These are phyloP conservation scores for Boletus vinaceobasis DNA, from an alignment of 768 basidiomycete genomes.

Conservation along the genomic window DNA sequence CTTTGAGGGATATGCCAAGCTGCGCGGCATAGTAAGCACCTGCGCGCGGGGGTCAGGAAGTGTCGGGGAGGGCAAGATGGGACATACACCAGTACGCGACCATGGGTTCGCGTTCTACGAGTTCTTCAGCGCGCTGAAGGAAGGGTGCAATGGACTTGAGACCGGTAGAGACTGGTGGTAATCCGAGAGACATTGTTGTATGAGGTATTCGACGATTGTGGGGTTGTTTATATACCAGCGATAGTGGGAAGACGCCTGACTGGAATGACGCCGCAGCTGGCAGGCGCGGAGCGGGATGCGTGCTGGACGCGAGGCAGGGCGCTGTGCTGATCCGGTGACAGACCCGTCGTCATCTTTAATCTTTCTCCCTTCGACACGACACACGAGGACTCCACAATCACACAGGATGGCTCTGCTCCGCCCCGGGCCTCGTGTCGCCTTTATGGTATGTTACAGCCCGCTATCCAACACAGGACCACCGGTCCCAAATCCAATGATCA, in stretches of 20 bases:
- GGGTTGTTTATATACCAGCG: background rate
- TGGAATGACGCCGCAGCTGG: background rate
- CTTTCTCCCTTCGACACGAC: background rate
- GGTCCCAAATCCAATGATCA: background rate
- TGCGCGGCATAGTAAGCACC: slow-evolving; percentile 92
- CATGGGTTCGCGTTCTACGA: slow-evolving; percentile 76
- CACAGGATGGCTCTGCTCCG: slow-evolving; percentile 14
- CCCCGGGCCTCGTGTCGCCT: background rate
- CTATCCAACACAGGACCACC: background rate
- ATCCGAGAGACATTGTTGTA: slow-evolving; percentile 40
- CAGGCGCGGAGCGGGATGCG: slow-evolving; percentile 1
- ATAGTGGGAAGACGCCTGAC: background rate
- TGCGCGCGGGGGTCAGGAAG: slow-evolving; percentile 27
- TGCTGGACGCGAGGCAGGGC: slow-evolving; percentile 7
- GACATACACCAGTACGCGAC: slow-evolving; percentile 93
- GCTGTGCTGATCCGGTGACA: background rate
- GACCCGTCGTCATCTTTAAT: background rate
- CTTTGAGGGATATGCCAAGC: slow-evolving; percentile 72
- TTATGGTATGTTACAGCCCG: background rate
- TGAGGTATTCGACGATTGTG: background rate
- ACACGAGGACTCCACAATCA: background rate
- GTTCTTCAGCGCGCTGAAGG: slow-evolving; percentile 87
- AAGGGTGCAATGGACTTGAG: slow-evolving; percentile 74
- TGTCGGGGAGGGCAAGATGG: slow-evolving; percentile 9
- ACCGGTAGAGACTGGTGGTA: slow-evolving; percentile 56